phyloP scores from a whole-genome alignment of 1,284 basidiomycete genomes.

The Pyrrhoderma lamaoense region DNA sequence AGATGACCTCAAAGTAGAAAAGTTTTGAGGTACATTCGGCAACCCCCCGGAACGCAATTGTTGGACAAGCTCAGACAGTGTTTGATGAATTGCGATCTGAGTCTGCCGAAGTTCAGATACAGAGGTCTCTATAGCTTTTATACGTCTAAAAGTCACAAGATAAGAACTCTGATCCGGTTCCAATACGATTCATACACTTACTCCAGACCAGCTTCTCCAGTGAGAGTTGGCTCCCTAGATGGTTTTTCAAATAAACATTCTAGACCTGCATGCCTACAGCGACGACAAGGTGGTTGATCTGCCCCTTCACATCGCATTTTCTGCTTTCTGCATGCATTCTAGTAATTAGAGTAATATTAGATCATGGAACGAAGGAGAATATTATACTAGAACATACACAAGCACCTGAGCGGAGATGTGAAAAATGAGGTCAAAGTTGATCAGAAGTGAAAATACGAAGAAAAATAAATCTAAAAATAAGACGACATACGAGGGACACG shows the following conservation, averaged over 20 bases:
- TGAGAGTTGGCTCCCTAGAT: conserved; percentile 71
- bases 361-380: conserved; percentile 18
- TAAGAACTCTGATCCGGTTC: not conserved
- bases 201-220: conserved; percentile 84
- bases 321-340: conserved; percentile 82
- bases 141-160: conserved; percentile 50
- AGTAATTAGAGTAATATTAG: conserved; percentile 5
- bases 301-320: conserved; percentile 88
- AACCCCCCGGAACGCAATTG: conserved; percentile 48
- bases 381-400: conserved; percentile 47
- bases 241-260: conserved; percentile 90
- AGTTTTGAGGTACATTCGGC: conserved; percentile 21
- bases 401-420: conserved; percentile 45
- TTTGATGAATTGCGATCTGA: conserved; percentile 65
- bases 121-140: conserved; percentile 76
- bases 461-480: conserved; percentile 8
- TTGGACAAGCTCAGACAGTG: conserved; percentile 68
- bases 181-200: conserved; percentile 35
- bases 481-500: conserved; percentile 67
- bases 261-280: conserved; percentile 77
- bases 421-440: not conserved
- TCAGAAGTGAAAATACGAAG: conserved; percentile 18
- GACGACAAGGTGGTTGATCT: conserved; percentile 85
- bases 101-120: conserved; percentile 70
- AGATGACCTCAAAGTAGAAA: conserved; percentile 13